A percentile compares a stretch with the other conserved stretches of the same genome.
phyloP scores from a whole-genome alignment of 2,329 filamentous ascomycete genomes.

The Triangularia verruculosa region DNA sequence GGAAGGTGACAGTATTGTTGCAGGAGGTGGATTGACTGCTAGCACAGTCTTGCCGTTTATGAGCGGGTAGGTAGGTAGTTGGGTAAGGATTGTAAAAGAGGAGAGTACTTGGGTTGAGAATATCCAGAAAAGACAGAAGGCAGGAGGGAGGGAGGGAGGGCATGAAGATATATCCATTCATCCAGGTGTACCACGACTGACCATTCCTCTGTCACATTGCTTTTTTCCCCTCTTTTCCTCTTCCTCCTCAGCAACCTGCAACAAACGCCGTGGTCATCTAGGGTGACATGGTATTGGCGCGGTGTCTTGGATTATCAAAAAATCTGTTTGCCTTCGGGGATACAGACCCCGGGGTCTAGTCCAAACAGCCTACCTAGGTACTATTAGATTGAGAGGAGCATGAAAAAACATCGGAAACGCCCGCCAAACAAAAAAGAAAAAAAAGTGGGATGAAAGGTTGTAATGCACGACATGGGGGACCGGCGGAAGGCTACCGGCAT shows the following conservation, averaged over 20 bases:
- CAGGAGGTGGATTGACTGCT: not conserved
- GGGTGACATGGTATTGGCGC: not conserved
- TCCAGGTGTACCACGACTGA: not conserved
- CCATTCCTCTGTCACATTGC: not conserved
- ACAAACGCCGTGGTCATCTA: not conserved
- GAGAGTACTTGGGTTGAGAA: too few relatives aligned
- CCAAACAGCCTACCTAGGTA: not conserved
- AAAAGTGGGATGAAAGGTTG: not conserved
- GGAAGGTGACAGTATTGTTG: not conserved
- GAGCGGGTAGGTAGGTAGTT: too few relatives aligned
- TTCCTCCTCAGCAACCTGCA: not conserved
- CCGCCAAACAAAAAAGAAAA: too few relatives aligned
- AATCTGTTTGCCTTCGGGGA: not conserved
- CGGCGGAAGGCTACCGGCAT: not conserved
- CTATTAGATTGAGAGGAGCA: not conserved
- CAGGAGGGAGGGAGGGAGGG: not conserved
- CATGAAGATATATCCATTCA: not conserved
- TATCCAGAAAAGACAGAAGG: not conserved
- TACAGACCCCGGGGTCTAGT: too few relatives aligned
- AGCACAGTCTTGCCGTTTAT: constrained; percentile 1
- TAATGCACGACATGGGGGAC: not conserved
- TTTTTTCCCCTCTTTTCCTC: not conserved
- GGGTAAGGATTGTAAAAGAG: not conserved
- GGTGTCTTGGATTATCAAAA: not conserved
- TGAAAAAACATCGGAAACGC: not conserved